A percentile compares a stretch with the other conserved stretches of the same genome.
These are phyloP conservation scores for Blumeria graminis DNA, from an alignment of 2,329 filamentous ascomycete genomes.

Conservation along the genomic window DNA sequence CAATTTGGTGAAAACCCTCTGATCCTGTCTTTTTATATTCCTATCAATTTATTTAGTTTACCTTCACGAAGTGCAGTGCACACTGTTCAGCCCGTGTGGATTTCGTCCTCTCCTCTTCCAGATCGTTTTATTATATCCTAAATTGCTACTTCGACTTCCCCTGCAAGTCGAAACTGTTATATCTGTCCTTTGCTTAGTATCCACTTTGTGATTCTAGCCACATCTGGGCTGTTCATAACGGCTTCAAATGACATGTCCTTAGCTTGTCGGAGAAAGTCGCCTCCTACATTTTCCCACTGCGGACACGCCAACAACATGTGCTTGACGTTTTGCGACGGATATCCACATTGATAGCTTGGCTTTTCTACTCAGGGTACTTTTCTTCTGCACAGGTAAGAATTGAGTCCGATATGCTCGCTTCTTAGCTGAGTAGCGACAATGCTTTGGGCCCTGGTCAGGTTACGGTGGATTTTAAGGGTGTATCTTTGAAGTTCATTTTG, in stretches of 20 bases:
- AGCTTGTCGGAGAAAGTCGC: background rate
- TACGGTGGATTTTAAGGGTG: no score
- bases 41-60: no score
- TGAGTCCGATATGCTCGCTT: constrained; percentile 1
- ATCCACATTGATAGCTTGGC: background rate
- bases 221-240: no score
- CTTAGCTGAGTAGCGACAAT: background rate
- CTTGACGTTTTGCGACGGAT: background rate
- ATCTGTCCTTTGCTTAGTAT: background rate
- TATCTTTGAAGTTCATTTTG: no score
- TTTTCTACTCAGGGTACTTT: background rate
- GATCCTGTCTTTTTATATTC: no score
- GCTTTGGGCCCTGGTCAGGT: background rate
- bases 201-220: background rate
- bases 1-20: no score
- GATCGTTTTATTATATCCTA: no score
- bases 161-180: no score
- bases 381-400: background rate
- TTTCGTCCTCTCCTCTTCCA: no score
- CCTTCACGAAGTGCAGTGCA: no score
- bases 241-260: background rate
- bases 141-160: no score
- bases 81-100: no score
- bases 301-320: background rate
- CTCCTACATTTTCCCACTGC: background rate